phyloP scores from a whole-genome alignment of 768 basidiomycete genomes.

The Lactarius vividus region DNA sequence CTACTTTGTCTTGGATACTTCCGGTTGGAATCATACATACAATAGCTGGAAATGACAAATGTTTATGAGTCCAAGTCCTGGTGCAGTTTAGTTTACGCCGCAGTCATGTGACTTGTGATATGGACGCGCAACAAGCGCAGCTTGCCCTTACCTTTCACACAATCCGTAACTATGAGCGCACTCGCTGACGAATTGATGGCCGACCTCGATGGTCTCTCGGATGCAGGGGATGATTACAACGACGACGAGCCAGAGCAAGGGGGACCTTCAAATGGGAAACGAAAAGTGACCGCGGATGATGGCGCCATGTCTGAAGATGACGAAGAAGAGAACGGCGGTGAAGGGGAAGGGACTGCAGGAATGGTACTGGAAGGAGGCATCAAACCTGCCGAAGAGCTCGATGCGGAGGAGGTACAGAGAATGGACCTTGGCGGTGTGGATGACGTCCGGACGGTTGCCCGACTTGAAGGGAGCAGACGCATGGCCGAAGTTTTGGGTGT shows the following conservation, averaged over 20 bases:
- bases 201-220: constrained; percentile 85
- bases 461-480: constrained; percentile 80
- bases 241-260: constrained; percentile 37
- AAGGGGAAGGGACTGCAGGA: constrained; percentile 43
- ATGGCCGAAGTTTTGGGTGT: constrained; percentile 88
- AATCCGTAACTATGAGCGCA: constrained; percentile 53
- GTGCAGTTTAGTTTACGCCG: background rate
- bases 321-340: constrained; percentile 44
- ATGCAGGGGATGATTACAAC: constrained; percentile 49
- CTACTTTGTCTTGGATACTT: background rate
- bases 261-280: constrained; percentile 45
- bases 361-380: constrained; percentile 85
- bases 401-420: constrained; percentile 88
- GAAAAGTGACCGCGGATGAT: constrained; percentile 58
- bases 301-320: constrained; percentile 56
- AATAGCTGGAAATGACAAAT: background rate
- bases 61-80: too few relatives aligned
- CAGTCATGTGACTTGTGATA: constrained; percentile 15
- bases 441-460: constrained; percentile 86
- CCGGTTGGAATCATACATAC: background rate
- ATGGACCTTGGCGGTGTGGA: constrained; percentile 87
- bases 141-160: background rate
- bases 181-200: constrained; percentile 92
- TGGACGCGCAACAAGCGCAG: background rate
- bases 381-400: constrained; percentile 92